These are phyloP conservation scores for Puccinellia tenuiflora DNA, from an alignment of 176 grass and related monocot species.

Conservation along the genomic window DNA sequence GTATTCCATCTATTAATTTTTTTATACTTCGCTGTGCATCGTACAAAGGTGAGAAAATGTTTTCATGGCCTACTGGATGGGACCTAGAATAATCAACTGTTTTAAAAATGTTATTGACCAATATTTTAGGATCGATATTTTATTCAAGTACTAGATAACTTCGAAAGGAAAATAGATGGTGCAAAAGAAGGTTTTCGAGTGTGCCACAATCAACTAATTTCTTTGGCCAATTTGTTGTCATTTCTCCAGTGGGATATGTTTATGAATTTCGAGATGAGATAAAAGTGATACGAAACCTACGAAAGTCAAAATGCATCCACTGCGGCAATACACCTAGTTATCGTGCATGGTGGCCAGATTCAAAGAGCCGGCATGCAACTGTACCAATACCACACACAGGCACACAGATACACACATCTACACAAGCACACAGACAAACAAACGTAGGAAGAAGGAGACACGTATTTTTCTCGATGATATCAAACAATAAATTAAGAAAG, in stretches of 20 bases:
- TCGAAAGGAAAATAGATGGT: not conserved
- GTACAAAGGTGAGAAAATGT: not conserved
- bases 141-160: not conserved
- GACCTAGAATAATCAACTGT: not conserved
- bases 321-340: not conserved
- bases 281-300: constrained; percentile 13
- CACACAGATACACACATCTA: not conserved
- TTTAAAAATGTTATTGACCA: not conserved
- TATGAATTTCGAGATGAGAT: not conserved
- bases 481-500: not conserved
- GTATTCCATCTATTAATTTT: no score
- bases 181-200: not conserved
- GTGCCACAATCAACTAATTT: constrained; percentile 9
- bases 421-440: not conserved
- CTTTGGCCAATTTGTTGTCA: not conserved
- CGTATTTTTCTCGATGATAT: not conserved
- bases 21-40: no score
- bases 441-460: not conserved
- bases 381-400: not conserved
- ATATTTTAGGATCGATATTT: not conserved
- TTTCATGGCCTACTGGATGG: not conserved
- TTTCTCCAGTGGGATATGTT: not conserved
- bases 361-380: not conserved
- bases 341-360: constrained; percentile 12
- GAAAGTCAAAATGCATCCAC: not conserved